Conservation (phyloP, 441 rosid genomes). For the Adansonia grandidieri region DNA sequence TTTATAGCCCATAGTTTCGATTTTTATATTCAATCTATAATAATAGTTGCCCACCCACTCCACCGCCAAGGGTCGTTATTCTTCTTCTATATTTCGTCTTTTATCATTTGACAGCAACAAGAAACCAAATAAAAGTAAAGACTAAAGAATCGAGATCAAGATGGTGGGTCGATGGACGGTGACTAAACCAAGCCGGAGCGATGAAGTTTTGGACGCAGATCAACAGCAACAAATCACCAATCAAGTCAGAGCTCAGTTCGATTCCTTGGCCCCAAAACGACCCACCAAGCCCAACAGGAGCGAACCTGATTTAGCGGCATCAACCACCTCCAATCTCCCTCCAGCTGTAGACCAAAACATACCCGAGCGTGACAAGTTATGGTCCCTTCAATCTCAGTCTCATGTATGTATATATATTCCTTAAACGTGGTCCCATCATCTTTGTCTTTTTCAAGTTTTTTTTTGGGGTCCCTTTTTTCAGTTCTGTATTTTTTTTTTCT, state of each 20-base stretch:
- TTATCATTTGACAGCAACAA: background rate
- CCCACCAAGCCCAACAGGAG: constrained; percentile 65
- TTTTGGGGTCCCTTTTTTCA: background rate
- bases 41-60: background rate
- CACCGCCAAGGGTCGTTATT: background rate
- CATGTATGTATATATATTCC: constrained; percentile 33
- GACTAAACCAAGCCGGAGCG: constrained; percentile 79
- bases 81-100: background rate
- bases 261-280: constrained; percentile 63
- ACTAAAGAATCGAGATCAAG: background rate
- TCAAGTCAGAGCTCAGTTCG: constrained; percentile 61
- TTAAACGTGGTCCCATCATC: constrained; percentile 7
- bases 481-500: background rate
- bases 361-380: constrained; percentile 62
- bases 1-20: background rate
- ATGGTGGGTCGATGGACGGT: constrained; percentile 33
- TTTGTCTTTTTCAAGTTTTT: constrained; percentile 3
- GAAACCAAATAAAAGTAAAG: background rate
- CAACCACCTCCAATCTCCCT: background rate
- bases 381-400: constrained; percentile 57
- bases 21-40: background rate
- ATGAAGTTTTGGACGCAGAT: constrained; percentile 55
- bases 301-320: constrained; percentile 42
- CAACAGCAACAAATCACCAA: constrained; percentile 49
- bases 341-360: constrained; percentile 36